Percentiles rank a stretch among this genome's conserved stretches.
These are phyloP conservation scores for Elsinoe ampelina DNA, from an alignment of 2,329 filamentous ascomycete species.

Conservation along the genomic window DNA sequence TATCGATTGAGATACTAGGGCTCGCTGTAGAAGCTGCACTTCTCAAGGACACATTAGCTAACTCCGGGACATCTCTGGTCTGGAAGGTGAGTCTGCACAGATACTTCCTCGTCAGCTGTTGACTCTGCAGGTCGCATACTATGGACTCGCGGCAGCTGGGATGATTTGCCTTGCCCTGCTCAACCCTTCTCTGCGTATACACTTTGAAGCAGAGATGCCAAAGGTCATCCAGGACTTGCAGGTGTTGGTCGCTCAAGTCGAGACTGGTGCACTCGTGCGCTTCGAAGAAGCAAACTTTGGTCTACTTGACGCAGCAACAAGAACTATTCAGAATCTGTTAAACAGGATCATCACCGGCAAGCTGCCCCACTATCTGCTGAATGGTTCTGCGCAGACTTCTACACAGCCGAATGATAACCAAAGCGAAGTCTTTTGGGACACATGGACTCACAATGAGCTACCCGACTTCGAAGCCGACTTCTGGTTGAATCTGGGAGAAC, in stretches of 20 bases:
- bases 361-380: conserved; percentile 1
- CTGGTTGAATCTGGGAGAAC: conserved; percentile 26
- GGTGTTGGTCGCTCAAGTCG: conserved; percentile 26
- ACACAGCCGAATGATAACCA: conserved; percentile 14
- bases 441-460: conserved; percentile 14
- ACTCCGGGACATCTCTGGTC: conserved; percentile 27
- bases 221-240: conserved; percentile 26
- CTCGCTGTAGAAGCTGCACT: conserved; percentile 26
- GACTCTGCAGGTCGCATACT: conserved; percentile 24
- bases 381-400: background rate
- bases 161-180: conserved; percentile 26
- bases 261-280: conserved; percentile 24
- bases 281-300: conserved; percentile 25
- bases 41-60: conserved; percentile 24
- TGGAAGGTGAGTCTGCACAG: conserved; percentile 26
- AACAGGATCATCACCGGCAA: conserved; percentile 14
- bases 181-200: conserved; percentile 14
- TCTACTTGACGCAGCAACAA: conserved; percentile 23
- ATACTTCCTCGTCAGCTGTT: background rate
- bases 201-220: conserved; percentile 10
- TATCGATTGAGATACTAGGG: conserved; percentile 25
- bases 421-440: conserved; percentile 16
- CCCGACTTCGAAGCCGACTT: conserved; percentile 26
- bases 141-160: conserved; percentile 29
- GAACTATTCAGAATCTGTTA: conserved; percentile 25